Evolutionary conservation across 2,329 filamentous ascomycete species (phyloP).

Genomic region (Diaporthe helianthi): DNA sequence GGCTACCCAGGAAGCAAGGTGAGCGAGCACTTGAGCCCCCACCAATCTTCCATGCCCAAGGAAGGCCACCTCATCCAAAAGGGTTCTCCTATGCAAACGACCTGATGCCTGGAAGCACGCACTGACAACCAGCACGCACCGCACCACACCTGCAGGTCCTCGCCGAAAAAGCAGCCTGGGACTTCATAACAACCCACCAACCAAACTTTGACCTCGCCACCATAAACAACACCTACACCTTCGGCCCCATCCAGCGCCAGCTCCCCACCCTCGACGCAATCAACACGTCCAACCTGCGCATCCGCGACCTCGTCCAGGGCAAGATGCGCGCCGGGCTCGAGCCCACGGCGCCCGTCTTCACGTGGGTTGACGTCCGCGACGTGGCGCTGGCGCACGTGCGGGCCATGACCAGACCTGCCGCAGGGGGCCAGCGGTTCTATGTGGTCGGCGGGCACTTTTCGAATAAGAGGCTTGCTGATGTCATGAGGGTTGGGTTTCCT

Average conservation of each 20-base stretch:
- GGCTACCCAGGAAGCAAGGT: slow-evolving; percentile 55
- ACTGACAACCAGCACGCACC: neutral
- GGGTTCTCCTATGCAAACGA: too few relatives aligned
- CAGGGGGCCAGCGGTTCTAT: slow-evolving; percentile 54
- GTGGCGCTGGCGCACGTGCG: slow-evolving; percentile 29
- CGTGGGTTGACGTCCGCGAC: slow-evolving; percentile 38
- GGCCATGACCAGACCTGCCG: neutral
- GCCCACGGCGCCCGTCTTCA: slow-evolving; percentile 41
- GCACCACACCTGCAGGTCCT: slow-evolving; percentile 49
- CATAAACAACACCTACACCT: slow-evolving; percentile 68
- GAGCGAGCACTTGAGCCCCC: slow-evolving; percentile 40
- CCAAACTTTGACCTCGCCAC: slow-evolving; percentile 67
- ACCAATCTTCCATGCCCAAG: too few relatives aligned
- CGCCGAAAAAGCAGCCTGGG: slow-evolving; percentile 72
- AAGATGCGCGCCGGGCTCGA: slow-evolving; percentile 61
- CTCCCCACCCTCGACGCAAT: slow-evolving; percentile 68
- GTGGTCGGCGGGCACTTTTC: slow-evolving; percentile 54
- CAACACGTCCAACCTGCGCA: slow-evolving; percentile 76
- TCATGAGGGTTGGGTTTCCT: slow-evolving; percentile 55
- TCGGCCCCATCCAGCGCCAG: slow-evolving; percentile 70
- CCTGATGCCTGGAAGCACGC: too few relatives aligned
- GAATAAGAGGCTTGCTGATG: slow-evolving; percentile 53
- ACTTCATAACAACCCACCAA: slow-evolving; percentile 62
- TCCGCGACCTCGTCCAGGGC: slow-evolving; percentile 69
- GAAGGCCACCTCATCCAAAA: too few relatives aligned